A percentile compares a stretch with the other conserved stretches of the same genome.
Conservation (phyloP, 202 grass and related monocot species). For the Brachypodium distachyon region DNA sequence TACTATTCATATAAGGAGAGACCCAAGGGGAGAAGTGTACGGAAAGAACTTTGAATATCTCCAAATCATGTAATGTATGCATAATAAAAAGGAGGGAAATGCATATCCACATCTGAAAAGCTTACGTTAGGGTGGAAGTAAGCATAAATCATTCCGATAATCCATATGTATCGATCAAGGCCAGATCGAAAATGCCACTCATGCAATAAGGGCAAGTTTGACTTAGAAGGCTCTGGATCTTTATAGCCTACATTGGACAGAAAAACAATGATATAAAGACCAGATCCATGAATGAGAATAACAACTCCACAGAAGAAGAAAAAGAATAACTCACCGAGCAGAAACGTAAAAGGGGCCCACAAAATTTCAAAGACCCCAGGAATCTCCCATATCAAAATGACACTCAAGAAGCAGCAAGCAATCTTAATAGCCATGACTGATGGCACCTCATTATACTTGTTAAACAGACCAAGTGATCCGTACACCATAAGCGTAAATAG, state of each 20-base stretch:
- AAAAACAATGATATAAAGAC: neutral
- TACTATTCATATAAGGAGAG: neutral
- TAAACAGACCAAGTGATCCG: conserved; percentile 84
- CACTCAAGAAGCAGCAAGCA: conserved; percentile 62
- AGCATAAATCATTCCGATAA: conserved; percentile 95
- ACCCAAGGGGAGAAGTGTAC: neutral
- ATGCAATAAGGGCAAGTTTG: conserved; percentile 64
- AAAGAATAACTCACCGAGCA: conserved; percentile 55
- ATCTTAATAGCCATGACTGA: conserved; percentile 82
- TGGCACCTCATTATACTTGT: conserved; percentile 89
- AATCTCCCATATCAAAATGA: conserved; percentile 95
- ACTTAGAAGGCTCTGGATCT: conserved; percentile 81
- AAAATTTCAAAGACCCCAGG: conserved; percentile 84
- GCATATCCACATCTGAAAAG: conserved; percentile 15
- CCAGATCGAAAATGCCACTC: conserved; percentile 99
- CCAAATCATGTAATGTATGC: neutral
- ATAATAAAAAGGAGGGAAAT: neutral
- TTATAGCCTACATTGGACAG: conserved; percentile 63
- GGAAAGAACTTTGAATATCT: neutral
- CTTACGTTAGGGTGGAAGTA: conserved; percentile 94
- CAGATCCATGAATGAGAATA: neutral
- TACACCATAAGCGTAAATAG: conserved; percentile 99
- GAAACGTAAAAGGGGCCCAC: conserved; percentile 80
- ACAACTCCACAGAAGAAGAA: neutral
- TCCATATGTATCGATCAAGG: conserved; percentile 95